Base-by-base conservation (phyloP, 768 basidiomycete species). In the Megacollybia marginata region DNA sequence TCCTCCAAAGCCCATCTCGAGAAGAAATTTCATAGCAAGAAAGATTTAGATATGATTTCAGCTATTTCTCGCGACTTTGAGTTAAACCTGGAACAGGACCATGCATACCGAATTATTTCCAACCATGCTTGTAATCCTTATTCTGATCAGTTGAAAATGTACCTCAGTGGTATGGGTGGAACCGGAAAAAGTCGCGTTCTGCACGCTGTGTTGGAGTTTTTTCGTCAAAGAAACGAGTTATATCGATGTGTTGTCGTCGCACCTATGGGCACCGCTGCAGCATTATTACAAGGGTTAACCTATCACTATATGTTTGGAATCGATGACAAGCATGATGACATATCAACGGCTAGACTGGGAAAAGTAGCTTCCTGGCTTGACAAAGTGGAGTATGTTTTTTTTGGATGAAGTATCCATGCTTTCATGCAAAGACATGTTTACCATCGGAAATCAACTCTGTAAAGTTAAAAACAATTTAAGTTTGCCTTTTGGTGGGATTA, bases 361-460 rank as follows among this genome's bases (percentile, higher is more conserved):
- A 18, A 53, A 36, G 31, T 53, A 5, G 36, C 35, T n/a, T 18
- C 32, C 31, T 10, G 46, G 32, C 32, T n/a, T n/a, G n/a, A n/a
- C n/a, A n/a, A n/a, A n/a, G n/a, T n/a, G n/a, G n/a, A n/a, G n/a
- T n/a, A n/a, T n/a, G n/a, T n/a, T n/a, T n/a, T n/a, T n/a, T n/a
- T n/a, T n/a, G n/a, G n/a, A n/a, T n/a, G n/a, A n/a, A n/a, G n/a
- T n/a, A n/a, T n/a, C n/a, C n/a, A n/a, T n/a, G n/a, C n/a, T n/a
- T n/a, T n/a, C n/a, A n/a, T n/a, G n/a, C n/a, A n/a, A n/a, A n/a
- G n/a, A n/a, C n/a, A n/a, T n/a, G n/a, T n/a, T n/a, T n/a, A n/a
- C 49, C 11, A 64, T 0, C 65, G 61, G 0, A 67, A 66, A 63
- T 32, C 64, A 8, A 49, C 54, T 11, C 59, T 58, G 33, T 6